Evolutionary conservation across 2,329 filamentous ascomycete genomes (phyloP).

Genomic region (Fusarium scirpi): DNA sequence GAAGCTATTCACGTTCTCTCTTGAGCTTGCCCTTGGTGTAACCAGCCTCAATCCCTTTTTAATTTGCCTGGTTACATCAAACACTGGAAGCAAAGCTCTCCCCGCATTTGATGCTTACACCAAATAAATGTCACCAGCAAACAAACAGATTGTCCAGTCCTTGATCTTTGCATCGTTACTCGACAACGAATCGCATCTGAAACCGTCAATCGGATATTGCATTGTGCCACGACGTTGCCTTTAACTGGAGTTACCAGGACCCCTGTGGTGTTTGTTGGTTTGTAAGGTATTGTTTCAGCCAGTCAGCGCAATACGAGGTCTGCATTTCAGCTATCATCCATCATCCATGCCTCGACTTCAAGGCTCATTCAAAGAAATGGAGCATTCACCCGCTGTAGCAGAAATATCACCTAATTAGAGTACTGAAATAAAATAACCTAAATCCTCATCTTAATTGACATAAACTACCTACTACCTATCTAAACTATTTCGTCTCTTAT

Average conservation of each 20-base stretch:
- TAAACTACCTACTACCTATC: neutral
- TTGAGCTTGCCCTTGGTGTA: constrained; percentile 12
- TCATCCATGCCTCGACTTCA: neutral
- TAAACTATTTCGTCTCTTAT: neutral
- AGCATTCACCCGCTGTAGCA: neutral
- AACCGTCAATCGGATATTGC: constrained; percentile 7
- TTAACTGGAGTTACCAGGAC: neutral
- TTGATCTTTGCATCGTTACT: constrained; percentile 10
- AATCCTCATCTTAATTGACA: neutral
- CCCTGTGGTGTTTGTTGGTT: neutral
- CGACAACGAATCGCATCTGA: constrained; percentile 4
- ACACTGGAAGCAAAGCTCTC: constrained; percentile 8
- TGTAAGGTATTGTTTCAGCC: constrained; percentile 4
- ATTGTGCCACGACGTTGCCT: constrained; percentile 28
- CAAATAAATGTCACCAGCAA: constrained; percentile 19
- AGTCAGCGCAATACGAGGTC: neutral
- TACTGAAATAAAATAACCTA: neutral
- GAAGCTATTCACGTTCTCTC: constrained; percentile 25
- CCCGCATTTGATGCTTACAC: constrained; percentile 6
- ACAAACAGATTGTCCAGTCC: neutral
- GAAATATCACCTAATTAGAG: neutral
- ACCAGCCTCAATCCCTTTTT: constrained; percentile 6
- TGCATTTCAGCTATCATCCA: neutral
- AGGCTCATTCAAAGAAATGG: neutral
- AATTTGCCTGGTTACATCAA: constrained; percentile 30